Evolutionary conservation across 2,329 filamentous ascomycete species (phyloP), one percentile per base, ranked within the genome.

Genomic region (Arthrinium phaeospermum): DNA sequence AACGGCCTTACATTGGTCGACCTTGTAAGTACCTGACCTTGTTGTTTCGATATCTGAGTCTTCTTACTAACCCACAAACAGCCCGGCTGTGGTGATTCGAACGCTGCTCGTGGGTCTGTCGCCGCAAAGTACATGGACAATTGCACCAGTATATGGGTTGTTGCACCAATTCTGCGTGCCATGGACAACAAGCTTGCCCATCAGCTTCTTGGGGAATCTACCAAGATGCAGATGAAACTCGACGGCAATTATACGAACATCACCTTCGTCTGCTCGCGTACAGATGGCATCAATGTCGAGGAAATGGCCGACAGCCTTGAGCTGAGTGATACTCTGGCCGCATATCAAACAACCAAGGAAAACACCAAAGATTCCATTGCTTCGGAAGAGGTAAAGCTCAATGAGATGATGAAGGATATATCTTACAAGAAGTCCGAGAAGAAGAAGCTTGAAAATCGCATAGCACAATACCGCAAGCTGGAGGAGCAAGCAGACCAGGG

Each of bases 141-240:
- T 73, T 92, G 90, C 44, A 49, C 51, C 0, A 86, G 86, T 0
- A 78, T 91, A 0, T 91, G 88, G 87, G 88, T 91, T 72, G 86
- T 90, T 27, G 88, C 89, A 0, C 88, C 89, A 0, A 91, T 91
- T 72, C 89, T 83, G 70, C 84, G 89, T 24, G 89, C 89, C 8
- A 88, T 91, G 0, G 87, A 91, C 75, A 88, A 91, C 74, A 90
- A 91, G 76, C 85, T 87, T 10, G 89, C 90, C 0, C 89, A 89
- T 72, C 84, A 82, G 1, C 80, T 91, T 2, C 83, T 91, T 1
- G 87, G 88, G 0, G 83, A 89, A 51, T 83, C 85, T 0, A 90
- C 91, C 81, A 90, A 88, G 75, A 82, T 86, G 0, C 90, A 91
- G 73, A 81, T 91, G 10, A 88, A 90, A 70, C 88, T 88, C 75